These are phyloP conservation scores for Solanum paucissectum DNA, from an alignment of 257 asterid genomes.

Conservation along the genomic window DNA sequence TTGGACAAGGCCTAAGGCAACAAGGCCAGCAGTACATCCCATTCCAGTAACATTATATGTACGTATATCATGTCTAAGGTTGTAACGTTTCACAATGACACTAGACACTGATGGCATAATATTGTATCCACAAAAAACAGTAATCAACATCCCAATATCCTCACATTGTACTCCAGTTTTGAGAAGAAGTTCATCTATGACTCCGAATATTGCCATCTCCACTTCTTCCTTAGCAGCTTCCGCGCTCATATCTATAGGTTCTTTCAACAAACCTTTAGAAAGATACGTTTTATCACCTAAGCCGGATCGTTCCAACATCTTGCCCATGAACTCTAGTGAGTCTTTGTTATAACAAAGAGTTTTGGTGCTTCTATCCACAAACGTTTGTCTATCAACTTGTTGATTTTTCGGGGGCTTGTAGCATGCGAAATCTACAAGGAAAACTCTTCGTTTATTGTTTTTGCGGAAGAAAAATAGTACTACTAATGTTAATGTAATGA, in stretches of 20 bases:
- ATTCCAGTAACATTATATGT: conserved; percentile 44
- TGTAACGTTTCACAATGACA: conserved; percentile 35
- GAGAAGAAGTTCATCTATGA: conserved; percentile 11
- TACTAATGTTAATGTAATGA: neutral
- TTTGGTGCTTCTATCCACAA: neutral
- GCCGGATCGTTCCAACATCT: conserved; percentile 17
- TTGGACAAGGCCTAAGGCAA: conserved; percentile 31
- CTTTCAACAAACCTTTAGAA: neutral
- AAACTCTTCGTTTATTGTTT: conserved; percentile 1
- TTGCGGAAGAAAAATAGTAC: neutral
- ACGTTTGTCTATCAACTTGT: neutral
- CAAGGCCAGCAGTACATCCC: conserved; percentile 49
- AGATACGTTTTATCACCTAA: conserved; percentile 11
- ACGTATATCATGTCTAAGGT: conserved; percentile 30
- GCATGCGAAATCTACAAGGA: conserved; percentile 23
- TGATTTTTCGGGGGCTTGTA: conserved; percentile 11
- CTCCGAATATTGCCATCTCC: conserved; percentile 18
- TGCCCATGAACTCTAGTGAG: conserved; percentile 7
- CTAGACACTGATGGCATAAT: conserved; percentile 36
- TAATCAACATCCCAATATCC: conserved; percentile 35
- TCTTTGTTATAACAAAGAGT: neutral
- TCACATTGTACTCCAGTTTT: conserved; percentile 6
- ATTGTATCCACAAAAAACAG: conserved; percentile 22
- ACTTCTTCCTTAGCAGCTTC: conserved; percentile 28
- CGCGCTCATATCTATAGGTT: conserved; percentile 4